phyloP scores from a whole-genome alignment of 2,329 filamentous ascomycete species.

The Drechmeria coniospora region DNA sequence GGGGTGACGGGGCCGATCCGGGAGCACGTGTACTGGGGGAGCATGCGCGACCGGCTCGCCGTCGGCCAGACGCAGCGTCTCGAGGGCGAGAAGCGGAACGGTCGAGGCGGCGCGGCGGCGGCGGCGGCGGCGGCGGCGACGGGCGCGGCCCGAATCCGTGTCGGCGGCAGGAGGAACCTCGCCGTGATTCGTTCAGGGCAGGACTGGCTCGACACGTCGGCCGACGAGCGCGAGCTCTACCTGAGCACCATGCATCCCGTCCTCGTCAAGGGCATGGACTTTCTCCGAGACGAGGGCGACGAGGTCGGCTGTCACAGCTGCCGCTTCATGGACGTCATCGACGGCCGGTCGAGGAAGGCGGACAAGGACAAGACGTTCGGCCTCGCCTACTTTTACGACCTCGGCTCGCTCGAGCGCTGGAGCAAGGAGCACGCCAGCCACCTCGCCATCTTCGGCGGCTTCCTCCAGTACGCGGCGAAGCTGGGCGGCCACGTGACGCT shows the following conservation, averaged over 20 bases:
- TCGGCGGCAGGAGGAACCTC: conserved; percentile 23
- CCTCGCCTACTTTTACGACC: conserved; percentile 25
- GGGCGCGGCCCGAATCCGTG: conserved; percentile 9
- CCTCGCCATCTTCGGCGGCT: conserved; percentile 23
- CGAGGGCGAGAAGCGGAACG: conserved; percentile 10
- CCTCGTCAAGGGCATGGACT: conserved; percentile 26
- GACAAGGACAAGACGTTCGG: conserved; percentile 22
- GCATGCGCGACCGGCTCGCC: conserved; percentile 27
- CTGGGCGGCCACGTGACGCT: conserved; percentile 20
- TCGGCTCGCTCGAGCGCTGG: conserved; percentile 23
- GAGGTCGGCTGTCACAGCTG: conserved; percentile 28
- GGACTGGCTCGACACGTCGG: conserved; percentile 24
- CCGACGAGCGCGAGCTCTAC: conserved; percentile 25
- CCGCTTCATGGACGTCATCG: conserved; percentile 26
- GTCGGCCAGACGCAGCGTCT: conserved; percentile 20
- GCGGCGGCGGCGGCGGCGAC: background rate
- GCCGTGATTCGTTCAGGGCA: conserved; percentile 28
- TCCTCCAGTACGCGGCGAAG: conserved; percentile 21
- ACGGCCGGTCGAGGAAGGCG: conserved; percentile 7
- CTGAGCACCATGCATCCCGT: conserved; percentile 29
- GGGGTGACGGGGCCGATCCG: conserved; percentile 19
- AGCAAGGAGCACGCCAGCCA: conserved; percentile 23
- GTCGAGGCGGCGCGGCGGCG: too few species aligned
- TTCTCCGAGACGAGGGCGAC: conserved; percentile 24
- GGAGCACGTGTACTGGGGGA: conserved; percentile 31